Evolutionary conservation across 1,284 basidiomycete species (phyloP).

Genomic region (Ceratobasidium sp.): DNA sequence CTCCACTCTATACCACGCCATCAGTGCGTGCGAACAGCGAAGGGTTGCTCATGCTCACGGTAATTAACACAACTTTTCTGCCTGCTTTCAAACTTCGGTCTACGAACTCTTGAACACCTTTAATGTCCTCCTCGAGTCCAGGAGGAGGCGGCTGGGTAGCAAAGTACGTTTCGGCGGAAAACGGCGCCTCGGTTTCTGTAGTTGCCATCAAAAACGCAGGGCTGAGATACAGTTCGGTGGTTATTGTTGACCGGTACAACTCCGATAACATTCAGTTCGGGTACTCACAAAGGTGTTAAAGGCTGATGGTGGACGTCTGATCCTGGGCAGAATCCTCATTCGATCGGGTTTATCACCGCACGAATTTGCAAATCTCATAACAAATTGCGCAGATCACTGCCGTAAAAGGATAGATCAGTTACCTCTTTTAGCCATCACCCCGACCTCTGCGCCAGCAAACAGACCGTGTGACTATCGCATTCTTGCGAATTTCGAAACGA

Average conservation of each 20-base stretch:
- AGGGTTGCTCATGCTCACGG: slow-evolving; percentile 69
- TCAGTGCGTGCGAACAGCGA: slow-evolving; percentile 28
- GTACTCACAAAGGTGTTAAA: not conserved
- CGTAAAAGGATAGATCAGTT: slow-evolving; percentile 12
- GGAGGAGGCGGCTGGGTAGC: slow-evolving; percentile 82
- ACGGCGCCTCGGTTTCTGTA: slow-evolving; percentile 54
- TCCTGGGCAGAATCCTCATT: not conserved
- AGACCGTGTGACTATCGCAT: not conserved
- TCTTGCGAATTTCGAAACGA: not conserved
- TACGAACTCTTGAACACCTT: slow-evolving; percentile 78
- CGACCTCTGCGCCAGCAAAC: not conserved
- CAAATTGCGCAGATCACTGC: not conserved
- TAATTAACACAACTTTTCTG: slow-evolving; percentile 90
- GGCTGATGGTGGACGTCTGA: not conserved
- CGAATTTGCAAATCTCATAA: not conserved
- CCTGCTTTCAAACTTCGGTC: slow-evolving; percentile 71
- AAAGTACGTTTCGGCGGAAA: slow-evolving; percentile 90
- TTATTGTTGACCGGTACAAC: not conserved
- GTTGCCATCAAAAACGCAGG: not conserved
- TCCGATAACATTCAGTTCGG: not conserved
- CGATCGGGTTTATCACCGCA: slow-evolving; percentile 1
- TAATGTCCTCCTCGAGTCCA: slow-evolving; percentile 75
- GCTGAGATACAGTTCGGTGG: not conserved
- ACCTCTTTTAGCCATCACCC: not conserved
- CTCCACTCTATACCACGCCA: slow-evolving; percentile 80